Percentiles rank a stretch among this genome's conserved stretches.
phyloP scores from a whole-genome alignment of 352 stramenopile species.

The Peronospora tabacina region DNA sequence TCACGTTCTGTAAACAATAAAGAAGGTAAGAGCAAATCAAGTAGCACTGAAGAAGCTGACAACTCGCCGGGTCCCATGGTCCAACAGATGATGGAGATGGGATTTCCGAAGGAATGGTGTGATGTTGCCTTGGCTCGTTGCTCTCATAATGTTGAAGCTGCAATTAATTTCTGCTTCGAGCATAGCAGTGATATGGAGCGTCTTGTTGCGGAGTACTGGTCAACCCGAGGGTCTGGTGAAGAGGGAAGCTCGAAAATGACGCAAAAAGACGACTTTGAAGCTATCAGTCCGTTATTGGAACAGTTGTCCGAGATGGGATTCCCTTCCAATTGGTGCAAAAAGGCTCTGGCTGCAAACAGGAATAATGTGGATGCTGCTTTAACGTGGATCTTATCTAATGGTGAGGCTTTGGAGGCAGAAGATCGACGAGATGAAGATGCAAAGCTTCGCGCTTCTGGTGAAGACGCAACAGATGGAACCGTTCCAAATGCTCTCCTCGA shows the following conservation, averaged over 20 bases:
- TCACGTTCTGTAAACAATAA: constrained; percentile 18
- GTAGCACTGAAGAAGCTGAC: constrained; percentile 20
- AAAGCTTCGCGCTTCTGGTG: constrained; percentile 34
- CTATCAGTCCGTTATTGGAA: constrained; percentile 68
- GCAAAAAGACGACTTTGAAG: constrained; percentile 47
- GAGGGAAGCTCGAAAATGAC: constrained; percentile 19
- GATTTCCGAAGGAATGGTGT: constrained; percentile 89
- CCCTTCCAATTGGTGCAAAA: constrained; percentile 89
- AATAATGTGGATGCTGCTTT: constrained; percentile 88
- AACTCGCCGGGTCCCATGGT: constrained; percentile 58
- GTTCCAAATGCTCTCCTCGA: constrained; percentile 19
- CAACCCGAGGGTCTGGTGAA: constrained; percentile 30
- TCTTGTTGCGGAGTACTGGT: constrained; percentile 72
- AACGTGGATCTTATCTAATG: constrained; percentile 90
- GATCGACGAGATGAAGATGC: constrained; percentile 79
- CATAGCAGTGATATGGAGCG: constrained; percentile 89
- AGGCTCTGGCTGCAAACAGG: constrained; percentile 79
- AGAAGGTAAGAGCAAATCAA: constrained; percentile 26
- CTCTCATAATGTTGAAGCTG: constrained; percentile 84
- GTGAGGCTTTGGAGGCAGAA: constrained; percentile 82
- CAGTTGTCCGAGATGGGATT: constrained; percentile 91
- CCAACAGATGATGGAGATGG: constrained; percentile 92
- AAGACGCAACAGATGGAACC: constrained; percentile 27
- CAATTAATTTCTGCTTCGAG: constrained; percentile 91
- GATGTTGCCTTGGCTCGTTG: constrained; percentile 81